A percentile compares a stretch with the other conserved stretches of the same genome.
These are phyloP conservation scores for Ceriops decandra DNA, from an alignment of 345 rosid species.

Conservation along the genomic window DNA sequence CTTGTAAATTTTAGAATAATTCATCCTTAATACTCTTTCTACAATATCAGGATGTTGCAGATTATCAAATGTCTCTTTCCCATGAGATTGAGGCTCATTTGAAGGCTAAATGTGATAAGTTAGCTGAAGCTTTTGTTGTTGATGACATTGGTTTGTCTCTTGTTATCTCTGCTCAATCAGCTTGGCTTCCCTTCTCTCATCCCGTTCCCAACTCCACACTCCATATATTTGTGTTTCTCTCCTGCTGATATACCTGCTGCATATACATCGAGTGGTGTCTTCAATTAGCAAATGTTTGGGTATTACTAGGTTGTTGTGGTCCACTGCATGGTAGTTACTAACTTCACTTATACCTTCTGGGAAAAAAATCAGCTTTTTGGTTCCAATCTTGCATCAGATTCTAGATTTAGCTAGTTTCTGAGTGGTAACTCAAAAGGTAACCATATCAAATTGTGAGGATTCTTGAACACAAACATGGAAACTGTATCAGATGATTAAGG, in stretches of 20 bases:
- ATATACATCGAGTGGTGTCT: background rate
- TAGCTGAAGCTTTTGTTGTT: constrained; percentile 78
- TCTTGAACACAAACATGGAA: background rate
- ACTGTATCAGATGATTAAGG: background rate
- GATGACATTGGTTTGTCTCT: constrained; percentile 74
- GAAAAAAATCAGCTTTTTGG: background rate
- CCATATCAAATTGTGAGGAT: background rate
- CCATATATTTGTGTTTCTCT: background rate
- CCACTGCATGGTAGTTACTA: background rate
- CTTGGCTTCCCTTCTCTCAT: background rate
- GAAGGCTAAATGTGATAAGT: constrained; percentile 80
- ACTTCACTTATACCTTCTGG: background rate
- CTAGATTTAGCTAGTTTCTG: background rate
- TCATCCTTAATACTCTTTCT: constrained; percentile 1
- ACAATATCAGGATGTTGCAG: constrained; percentile 66
- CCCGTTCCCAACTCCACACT: background rate
- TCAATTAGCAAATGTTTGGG: background rate
- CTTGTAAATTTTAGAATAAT: background rate
- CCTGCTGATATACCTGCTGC: background rate
- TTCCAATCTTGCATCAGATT: background rate
- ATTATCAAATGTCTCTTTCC: constrained; percentile 76
- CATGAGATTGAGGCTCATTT: constrained; percentile 78
- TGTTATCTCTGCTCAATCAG: background rate
- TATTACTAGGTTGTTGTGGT: background rate
- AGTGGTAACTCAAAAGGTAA: background rate